Percentiles rank a stretch among this genome's conserved stretches.
phyloP scores from a whole-genome alignment of 1,284 basidiomycete species.

The Phylloporus gajari region DNA sequence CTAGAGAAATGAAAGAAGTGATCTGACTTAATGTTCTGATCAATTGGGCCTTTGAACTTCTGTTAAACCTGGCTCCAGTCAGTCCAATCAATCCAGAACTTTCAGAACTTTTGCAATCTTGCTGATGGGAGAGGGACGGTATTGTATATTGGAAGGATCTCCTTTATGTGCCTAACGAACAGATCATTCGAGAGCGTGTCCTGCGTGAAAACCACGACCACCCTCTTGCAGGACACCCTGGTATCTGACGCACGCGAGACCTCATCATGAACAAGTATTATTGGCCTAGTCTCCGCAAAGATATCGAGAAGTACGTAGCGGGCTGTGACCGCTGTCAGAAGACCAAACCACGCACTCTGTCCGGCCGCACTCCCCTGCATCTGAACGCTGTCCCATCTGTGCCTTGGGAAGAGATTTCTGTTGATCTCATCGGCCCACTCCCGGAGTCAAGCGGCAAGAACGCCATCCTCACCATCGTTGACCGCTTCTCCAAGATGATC shows the following conservation, averaged over 20 bases:
- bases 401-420: background rate
- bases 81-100: too few species aligned
- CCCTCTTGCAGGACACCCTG: background rate
- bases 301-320: background rate
- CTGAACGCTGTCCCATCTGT: background rate
- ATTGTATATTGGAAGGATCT: background rate
- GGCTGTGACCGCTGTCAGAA: conserved; percentile 12
- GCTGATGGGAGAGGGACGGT: too few species aligned
- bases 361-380: background rate
- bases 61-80: too few species aligned
- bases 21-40: too few species aligned
- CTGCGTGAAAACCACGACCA: background rate
- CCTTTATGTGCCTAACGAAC: background rate
- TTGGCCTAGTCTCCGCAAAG: background rate
- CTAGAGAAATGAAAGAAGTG: too few species aligned
- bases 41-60: too few species aligned
- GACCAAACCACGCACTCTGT: background rate
- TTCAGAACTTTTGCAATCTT: too few species aligned
- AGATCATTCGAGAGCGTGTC: background rate
- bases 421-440: conserved; percentile 25
- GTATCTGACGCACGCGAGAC: background rate
- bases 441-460: conserved; percentile 47
- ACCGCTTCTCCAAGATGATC: conserved; percentile 45
- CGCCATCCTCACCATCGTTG: conserved; percentile 50
- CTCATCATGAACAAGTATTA: conserved; percentile 4